phyloP scores from a whole-genome alignment of 768 basidiomycete species.

The Kwoniella shandongensis region DNA sequence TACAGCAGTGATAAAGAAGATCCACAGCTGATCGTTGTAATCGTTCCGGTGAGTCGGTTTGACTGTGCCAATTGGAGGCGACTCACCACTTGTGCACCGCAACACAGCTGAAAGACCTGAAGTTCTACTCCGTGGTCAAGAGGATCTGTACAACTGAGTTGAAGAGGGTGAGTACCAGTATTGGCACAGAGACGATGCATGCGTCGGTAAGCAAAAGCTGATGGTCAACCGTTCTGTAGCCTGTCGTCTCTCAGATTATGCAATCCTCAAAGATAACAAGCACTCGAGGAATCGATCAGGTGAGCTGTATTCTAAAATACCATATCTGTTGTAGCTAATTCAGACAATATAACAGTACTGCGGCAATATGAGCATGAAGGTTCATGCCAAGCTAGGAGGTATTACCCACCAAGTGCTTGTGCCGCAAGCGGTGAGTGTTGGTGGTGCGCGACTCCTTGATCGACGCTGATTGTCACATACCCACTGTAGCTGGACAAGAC shows the following conservation, averaged over 20 bases:
- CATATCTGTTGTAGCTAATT: background rate
- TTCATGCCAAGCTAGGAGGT: slow-evolving; percentile 51
- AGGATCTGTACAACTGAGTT: slow-evolving; percentile 4
- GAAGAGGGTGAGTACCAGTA: background rate
- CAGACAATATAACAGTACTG: background rate
- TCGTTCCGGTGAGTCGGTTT: slow-evolving; percentile 36
- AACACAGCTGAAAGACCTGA: slow-evolving; percentile 33
- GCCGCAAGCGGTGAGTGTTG: background rate
- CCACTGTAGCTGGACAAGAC: slow-evolving; percentile 30
- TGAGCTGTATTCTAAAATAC: background rate
- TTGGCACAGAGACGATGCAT: too few relatives aligned
- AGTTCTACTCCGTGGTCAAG: slow-evolving; percentile 2
- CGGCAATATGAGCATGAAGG: slow-evolving; percentile 43
- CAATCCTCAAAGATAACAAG: slow-evolving; percentile 27
- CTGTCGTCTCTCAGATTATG: slow-evolving; percentile 47
- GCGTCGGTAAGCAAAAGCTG: too few relatives aligned
- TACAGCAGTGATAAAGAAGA: slow-evolving; percentile 25
- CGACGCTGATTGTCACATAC: too few relatives aligned
- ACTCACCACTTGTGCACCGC: too few relatives aligned
- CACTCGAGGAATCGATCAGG: slow-evolving; percentile 34
- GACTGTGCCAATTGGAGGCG: too few relatives aligned
- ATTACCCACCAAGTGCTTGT: slow-evolving; percentile 41
- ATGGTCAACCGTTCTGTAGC: slow-evolving; percentile 10
- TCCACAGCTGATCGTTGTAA: slow-evolving; percentile 47
- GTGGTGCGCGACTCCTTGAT: too few relatives aligned